Conservation (phyloP, 495 filamentous ascomycete species). For the Alectoria sarmentosa region DNA sequence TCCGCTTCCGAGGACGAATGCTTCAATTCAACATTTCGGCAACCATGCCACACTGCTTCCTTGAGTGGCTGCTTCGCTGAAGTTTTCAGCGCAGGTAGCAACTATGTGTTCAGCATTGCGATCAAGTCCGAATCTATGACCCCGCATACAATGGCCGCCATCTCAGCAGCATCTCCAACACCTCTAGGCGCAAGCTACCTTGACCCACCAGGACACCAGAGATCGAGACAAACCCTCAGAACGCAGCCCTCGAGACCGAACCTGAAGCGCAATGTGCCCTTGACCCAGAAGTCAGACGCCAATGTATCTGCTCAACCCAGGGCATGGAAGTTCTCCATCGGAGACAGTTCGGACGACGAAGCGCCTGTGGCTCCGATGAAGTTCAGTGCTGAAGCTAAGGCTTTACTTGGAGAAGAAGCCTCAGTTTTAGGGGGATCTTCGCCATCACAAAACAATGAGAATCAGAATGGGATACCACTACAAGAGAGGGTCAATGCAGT, state of each 20-base stretch:
- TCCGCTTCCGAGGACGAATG: not conserved
- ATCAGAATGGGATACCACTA: slow-evolving; percentile 31
- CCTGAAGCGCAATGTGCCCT: slow-evolving; percentile 23
- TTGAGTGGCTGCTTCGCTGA: not conserved
- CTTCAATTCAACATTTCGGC: not conserved
- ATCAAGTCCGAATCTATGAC: slow-evolving; percentile 1
- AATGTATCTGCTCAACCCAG: slow-evolving; percentile 16
- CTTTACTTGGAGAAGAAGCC: slow-evolving; percentile 60
- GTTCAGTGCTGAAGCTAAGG: slow-evolving; percentile 72
- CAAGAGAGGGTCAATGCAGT: slow-evolving; percentile 8
- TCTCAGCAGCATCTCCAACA: slow-evolving; percentile 26
- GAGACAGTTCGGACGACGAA: slow-evolving; percentile 74
- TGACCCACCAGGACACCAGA: slow-evolving; percentile 13
- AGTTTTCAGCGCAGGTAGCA: not conserved
- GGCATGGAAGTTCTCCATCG: slow-evolving; percentile 31
- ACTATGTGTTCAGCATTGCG: not conserved
- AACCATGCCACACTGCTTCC: not conserved
- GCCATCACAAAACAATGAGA: slow-evolving; percentile 40
- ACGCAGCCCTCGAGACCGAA: slow-evolving; percentile 22
- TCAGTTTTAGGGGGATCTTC: slow-evolving; percentile 43
- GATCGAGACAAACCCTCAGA: slow-evolving; percentile 15
- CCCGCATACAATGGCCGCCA: slow-evolving; percentile 7
- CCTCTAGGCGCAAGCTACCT: slow-evolving; percentile 21
- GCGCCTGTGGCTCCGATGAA: slow-evolving; percentile 59
- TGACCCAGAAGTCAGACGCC: slow-evolving; percentile 11